A percentile compares a stretch with the other conserved stretches of the same genome.
Evolutionary conservation across 2,329 filamentous ascomycete species (phyloP).

Genomic region (Madurella mycetomatis): DNA sequence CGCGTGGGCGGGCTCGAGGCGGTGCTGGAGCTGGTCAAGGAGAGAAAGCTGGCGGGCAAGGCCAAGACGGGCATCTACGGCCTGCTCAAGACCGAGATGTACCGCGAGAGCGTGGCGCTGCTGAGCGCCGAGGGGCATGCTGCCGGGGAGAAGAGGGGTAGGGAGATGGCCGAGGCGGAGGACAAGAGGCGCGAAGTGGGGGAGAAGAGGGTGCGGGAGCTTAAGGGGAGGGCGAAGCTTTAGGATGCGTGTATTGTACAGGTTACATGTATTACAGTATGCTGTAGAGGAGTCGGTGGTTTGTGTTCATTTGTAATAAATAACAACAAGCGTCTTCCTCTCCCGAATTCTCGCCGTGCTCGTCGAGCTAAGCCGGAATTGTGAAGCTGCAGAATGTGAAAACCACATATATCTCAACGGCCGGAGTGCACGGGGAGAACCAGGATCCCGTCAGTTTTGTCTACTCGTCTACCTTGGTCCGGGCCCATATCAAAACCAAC

Average conservation of each 20-base stretch:
- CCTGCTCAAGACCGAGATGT: slow-evolving; percentile 71
- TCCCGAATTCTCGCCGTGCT: too few species aligned
- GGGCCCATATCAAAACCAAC: too few species aligned
- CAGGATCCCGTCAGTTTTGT: too few species aligned
- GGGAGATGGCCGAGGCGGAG: slow-evolving; percentile 37
- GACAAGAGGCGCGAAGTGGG: slow-evolving; percentile 41
- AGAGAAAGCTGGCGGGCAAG: slow-evolving; percentile 58
- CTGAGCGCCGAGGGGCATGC: slow-evolving; percentile 51
- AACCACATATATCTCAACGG: too few species aligned
- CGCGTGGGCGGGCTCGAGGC: slow-evolving; percentile 61
- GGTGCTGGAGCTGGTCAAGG: slow-evolving; percentile 54
- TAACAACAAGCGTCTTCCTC: too few species aligned
- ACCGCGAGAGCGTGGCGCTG: slow-evolving; percentile 57
- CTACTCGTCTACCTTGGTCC: too few species aligned
- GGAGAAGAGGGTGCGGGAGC: slow-evolving; percentile 44
- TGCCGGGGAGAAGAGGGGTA: slow-evolving; percentile 46
- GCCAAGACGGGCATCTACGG: slow-evolving; percentile 64
- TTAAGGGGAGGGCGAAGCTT: slow-evolving; percentile 43
- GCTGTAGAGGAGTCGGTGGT: too few species aligned
- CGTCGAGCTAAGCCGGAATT: too few species aligned
- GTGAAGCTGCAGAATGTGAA: too few species aligned
- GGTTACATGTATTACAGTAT: too few species aligned
- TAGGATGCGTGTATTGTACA: slow-evolving; percentile 16
- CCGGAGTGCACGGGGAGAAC: too few species aligned
- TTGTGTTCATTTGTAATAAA: too few species aligned